These are phyloP conservation scores for Rosa persica DNA, from an alignment of 306 rosid genomes.

Conservation along the genomic window DNA sequence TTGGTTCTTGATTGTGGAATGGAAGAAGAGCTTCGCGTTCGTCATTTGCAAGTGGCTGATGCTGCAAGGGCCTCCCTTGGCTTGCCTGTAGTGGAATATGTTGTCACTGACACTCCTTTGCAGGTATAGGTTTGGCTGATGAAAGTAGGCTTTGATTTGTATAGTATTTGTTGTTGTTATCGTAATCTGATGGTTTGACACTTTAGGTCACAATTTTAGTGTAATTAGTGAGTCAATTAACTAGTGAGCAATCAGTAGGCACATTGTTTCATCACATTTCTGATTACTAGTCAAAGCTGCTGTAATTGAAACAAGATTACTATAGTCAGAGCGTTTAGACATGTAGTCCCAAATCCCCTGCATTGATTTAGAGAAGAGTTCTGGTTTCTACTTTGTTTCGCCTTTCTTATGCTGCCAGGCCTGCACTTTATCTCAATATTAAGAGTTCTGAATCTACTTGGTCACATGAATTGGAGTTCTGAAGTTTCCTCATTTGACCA, in stretches of 20 bases:
- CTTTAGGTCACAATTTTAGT: not conserved
- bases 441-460: constrained; percentile 13
- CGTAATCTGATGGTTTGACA: not conserved
- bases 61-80: constrained; percentile 95
- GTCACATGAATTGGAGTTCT: not conserved
- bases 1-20: constrained; percentile 89
- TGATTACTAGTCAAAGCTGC: not conserved
- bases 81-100: constrained; percentile 71
- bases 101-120: constrained; percentile 74
- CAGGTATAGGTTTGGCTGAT: constrained; percentile 43
- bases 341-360: no score
- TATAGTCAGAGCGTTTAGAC: no score
- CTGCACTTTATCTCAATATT: constrained; percentile 3
- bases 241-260: not conserved
- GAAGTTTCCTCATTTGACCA: constrained; percentile 9
- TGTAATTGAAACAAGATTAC: no score
- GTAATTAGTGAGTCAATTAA: not conserved
- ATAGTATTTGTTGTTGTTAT: no score
- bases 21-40: constrained; percentile 68
- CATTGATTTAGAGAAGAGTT: not conserved
- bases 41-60: constrained; percentile 89
- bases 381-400: not conserved
- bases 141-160: constrained; percentile 5
- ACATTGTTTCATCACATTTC: not conserved
- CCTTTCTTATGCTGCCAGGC: constrained; percentile 9